A percentile compares a stretch with the other conserved stretches of the same genome.
phyloP scores from a whole-genome alignment of 371 early-diverging fungal species.

The Mortierella sp. region DNA sequence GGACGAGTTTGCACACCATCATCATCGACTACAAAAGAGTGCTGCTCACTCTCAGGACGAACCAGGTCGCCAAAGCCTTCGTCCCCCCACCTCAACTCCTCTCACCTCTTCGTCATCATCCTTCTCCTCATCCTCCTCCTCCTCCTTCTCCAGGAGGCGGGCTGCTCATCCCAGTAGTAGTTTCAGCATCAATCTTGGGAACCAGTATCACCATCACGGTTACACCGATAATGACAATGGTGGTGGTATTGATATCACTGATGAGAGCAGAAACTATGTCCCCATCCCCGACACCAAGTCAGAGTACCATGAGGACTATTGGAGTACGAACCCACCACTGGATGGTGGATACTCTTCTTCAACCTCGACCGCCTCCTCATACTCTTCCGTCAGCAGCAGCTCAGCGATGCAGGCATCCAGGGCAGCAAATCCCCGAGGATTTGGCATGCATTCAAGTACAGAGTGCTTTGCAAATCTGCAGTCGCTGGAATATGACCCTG shows the following conservation, averaged over 20 bases:
- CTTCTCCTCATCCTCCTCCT: slow-evolving; percentile 21
- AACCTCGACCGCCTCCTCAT: slow-evolving; percentile 33
- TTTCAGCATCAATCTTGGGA: slow-evolving; percentile 6
- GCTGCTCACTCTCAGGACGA: slow-evolving; percentile 16
- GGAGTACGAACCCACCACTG: slow-evolving; percentile 34
- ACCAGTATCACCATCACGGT: slow-evolving; percentile 3
- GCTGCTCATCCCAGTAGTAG: slow-evolving; percentile 16
- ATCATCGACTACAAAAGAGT: slow-evolving; percentile 45
- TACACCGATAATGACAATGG: slow-evolving; percentile 8
- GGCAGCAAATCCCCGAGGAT: slow-evolving; percentile 14
- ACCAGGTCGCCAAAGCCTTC: slow-evolving; percentile 15
- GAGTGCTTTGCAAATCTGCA: slow-evolving; percentile 66
- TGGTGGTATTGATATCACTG: background rate
- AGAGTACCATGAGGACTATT: slow-evolving; percentile 36
- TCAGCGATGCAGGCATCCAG: slow-evolving; percentile 26
- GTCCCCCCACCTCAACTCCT: slow-evolving; percentile 21
- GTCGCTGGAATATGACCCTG: slow-evolving; percentile 65
- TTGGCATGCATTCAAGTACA: slow-evolving; percentile 25
- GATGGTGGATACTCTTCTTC: slow-evolving; percentile 54
- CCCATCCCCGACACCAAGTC: slow-evolving; percentile 15
- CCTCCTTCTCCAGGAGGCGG: slow-evolving; percentile 47
- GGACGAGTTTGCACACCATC: slow-evolving; percentile 48
- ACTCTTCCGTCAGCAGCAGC: slow-evolving; percentile 19
- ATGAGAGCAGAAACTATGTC: slow-evolving; percentile 7
- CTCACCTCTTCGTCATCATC: slow-evolving; percentile 40